Evolutionary conservation across 2,329 filamentous ascomycete genomes (phyloP).

Genomic region (Aureobasidium vineae): DNA sequence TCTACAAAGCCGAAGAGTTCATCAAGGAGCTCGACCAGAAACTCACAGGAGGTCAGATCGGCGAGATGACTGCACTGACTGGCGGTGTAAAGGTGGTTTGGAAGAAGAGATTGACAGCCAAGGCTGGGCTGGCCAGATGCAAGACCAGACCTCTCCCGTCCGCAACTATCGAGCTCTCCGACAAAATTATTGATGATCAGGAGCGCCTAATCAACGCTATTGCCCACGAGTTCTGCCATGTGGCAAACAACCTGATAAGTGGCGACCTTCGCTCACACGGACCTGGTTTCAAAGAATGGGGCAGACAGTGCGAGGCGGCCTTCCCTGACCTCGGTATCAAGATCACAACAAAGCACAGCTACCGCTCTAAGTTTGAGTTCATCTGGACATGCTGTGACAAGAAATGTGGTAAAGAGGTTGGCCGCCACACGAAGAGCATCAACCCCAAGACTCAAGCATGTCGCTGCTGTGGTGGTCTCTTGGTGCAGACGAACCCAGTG

Average conservation of each 20-base stretch:
- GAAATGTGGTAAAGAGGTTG: conserved; percentile 67
- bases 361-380: conserved; percentile 70
- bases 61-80: conserved; percentile 57
- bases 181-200: conserved; percentile 79
- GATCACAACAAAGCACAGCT: conserved; percentile 86
- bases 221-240: conserved; percentile 95
- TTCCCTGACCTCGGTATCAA: conserved; percentile 64
- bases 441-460: conserved; percentile 69
- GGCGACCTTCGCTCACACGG: conserved; percentile 71
- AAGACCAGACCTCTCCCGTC: conserved; percentile 52
- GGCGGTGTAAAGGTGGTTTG: conserved; percentile 71
- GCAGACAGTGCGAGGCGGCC: conserved; percentile 54
- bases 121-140: conserved; percentile 58
- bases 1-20: conserved; percentile 62
- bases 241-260: conserved; percentile 85
- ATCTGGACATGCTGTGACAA: not conserved
- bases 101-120: conserved; percentile 75
- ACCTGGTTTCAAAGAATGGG: conserved; percentile 77
- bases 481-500: conserved; percentile 73
- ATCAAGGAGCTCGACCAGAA: conserved; percentile 63
- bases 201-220: conserved; percentile 80
- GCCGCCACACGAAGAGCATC: conserved; percentile 82
- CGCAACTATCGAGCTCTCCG: conserved; percentile 83
- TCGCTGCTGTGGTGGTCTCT: conserved; percentile 64
- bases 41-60: conserved; percentile 62